A percentile compares a stretch with the other conserved stretches of the same genome.
Conservation (phyloP, 192 early-diverging fungal species). For the Podila verticillata region DNA sequence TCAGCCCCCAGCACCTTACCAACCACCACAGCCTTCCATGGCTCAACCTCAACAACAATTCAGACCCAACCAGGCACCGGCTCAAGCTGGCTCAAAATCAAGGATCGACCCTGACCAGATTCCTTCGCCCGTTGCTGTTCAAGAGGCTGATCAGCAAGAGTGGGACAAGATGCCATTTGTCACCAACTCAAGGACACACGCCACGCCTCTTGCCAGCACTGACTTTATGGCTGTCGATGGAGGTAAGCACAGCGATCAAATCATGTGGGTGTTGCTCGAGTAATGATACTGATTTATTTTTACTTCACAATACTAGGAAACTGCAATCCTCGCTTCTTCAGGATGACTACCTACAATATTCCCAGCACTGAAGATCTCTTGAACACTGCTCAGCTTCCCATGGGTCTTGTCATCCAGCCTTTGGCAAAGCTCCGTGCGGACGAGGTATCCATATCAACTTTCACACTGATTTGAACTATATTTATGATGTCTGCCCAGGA, state of each 20-base stretch:
- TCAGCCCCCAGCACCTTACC: conserved; percentile 41
- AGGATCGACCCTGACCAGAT: conserved; percentile 96
- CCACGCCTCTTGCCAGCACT: conserved; percentile 86
- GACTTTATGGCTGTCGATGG: conserved; percentile 88
- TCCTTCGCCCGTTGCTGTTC: conserved; percentile 90
- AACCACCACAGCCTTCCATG: conserved; percentile 43
- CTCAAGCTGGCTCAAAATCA: conserved; percentile 56
- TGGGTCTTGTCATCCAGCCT: conserved; percentile 92
- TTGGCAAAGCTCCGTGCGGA: conserved; percentile 82
- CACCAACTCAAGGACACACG: conserved; percentile 70
- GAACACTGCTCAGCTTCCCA: conserved; percentile 79
- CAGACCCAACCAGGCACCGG: conserved; percentile 21
- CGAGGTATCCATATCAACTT: conserved; percentile 60
- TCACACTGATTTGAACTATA: background rate
- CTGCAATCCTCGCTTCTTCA: conserved; percentile 90
- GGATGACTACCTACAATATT: conserved; percentile 88
- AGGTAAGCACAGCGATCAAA: conserved; percentile 58
- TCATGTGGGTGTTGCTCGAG: too few species aligned
- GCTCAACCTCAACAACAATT: conserved; percentile 34
- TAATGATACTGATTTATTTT: background rate
- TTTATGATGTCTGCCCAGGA: background rate
- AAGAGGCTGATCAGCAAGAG: conserved; percentile 80
- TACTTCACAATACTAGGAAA: conserved; percentile 59
- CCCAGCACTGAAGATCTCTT: conserved; percentile 86
- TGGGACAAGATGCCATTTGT: conserved; percentile 76